These are phyloP conservation scores for Umbellularia californica DNA, from an alignment of 164 flowering plant species.

Conservation along the genomic window DNA sequence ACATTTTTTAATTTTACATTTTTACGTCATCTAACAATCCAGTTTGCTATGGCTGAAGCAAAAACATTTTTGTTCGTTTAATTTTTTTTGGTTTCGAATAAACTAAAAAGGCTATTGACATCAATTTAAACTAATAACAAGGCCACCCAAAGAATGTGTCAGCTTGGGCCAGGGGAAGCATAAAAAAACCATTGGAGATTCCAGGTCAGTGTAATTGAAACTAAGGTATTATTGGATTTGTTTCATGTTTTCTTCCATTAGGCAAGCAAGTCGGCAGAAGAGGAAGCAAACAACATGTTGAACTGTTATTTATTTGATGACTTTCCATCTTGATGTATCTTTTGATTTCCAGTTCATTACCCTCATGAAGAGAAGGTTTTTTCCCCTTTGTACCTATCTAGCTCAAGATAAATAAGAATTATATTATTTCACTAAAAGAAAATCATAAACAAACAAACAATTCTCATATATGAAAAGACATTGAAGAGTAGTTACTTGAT, in stretches of 20 bases:
- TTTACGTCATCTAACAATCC: too few species aligned
- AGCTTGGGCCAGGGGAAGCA: background rate
- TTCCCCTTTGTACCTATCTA: background rate
- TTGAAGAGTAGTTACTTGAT: slow-evolving; percentile 40
- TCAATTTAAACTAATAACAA: too few species aligned
- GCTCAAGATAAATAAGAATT: too few species aligned
- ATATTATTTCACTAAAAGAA: too few species aligned
- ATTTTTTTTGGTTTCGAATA: too few species aligned
- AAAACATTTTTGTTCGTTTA: too few species aligned
- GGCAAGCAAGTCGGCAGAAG: background rate
- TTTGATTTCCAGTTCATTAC: background rate
- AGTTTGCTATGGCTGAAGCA: too few species aligned
- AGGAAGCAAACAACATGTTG: background rate
- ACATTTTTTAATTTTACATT: too few species aligned
- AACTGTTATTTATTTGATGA: background rate
- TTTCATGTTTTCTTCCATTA: too few species aligned
- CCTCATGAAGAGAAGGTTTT: background rate
- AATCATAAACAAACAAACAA: too few species aligned
- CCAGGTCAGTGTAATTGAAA: background rate
- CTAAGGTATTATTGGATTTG: too few species aligned
- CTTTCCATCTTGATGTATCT: background rate
- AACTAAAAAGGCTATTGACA: too few species aligned
- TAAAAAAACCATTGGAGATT: background rate
- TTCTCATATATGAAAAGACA: background rate
- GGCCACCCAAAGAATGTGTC: background rate